Base-by-base conservation (phyloP, 2,329 filamentous ascomycete species). In the Cadophora malorum region DNA sequence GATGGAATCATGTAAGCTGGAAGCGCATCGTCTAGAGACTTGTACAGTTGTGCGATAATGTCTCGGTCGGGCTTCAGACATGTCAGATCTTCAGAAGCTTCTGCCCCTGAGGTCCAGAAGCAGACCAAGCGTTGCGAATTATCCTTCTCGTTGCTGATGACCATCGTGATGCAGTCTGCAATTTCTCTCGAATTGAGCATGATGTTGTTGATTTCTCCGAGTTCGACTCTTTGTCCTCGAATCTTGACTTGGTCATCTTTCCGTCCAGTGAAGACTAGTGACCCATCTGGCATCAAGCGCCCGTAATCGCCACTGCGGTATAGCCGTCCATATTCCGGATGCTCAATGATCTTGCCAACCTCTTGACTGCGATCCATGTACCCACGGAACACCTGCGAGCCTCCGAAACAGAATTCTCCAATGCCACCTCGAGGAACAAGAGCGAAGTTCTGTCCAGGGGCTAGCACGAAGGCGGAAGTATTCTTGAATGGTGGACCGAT, bases 361-460 rank as follows among this genome's bases (percentile, higher is more conserved):
- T 90, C 93, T 50, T 92, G 79, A 3, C 85, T 83, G 78, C 86
- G 83, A 67, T 90, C 88, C 33, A 96, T 82, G 74, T 95, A 97
- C 1, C 92, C 93, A 49, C 85, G 83, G 52, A 88, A 89, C 5
- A 97, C 88, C 79, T 97, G 94, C 60, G 92, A 87, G 12, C 94
- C 94, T 16, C 93, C 93, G 77, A 97, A 96, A 75, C 92, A 96
- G 7, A 97, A 83, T 77, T 97, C 94, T 12, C 94, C 94, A 19
- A 93, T 82, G 70, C 88, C 91, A 3, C 93, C 93, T 7, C 86
- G 77, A 0, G 92, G 92, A 0, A 94, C 80, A 0, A 88, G 74
- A 0, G 84, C 78, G 4, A 88, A 83, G 0, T 75, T 75, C 2
- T 80, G 76, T 4, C 79, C 91, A 0, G 21, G 74, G 12, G 67